Base-by-base conservation (phyloP, 371 early-diverging fungal species). In the Circinella minor region DNA sequence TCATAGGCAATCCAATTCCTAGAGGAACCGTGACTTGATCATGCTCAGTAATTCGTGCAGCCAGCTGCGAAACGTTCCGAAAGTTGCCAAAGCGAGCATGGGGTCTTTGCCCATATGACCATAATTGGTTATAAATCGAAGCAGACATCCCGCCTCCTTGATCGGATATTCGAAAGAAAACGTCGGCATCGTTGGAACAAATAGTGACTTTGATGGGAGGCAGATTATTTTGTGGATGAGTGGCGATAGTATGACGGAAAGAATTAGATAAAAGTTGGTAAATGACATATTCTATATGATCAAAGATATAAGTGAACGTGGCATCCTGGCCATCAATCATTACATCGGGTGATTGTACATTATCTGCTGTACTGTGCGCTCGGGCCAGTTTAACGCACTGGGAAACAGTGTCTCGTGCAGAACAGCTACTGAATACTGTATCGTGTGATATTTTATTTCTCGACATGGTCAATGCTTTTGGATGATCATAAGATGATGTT, bases 1-100 rank as follows among this genome's bases (percentile, higher is more conserved):
- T 87, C 93, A 96, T 92, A 2, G 94, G 93, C 63, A 94, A 72
- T 0, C 95, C 95, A 61, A 96, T 85, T 10, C 96, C 96, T 59
- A 95, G 73, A 27, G 84, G 78, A 49, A 88, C 68, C 34, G 78
- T 65, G 17, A 55, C 68, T n/a, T 77, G 71, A 38, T 79, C 79
- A 47, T 82, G 71, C 66, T 92, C 92, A 57, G 82, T 76, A 18
- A 87, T 68, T 18, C 85, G 86, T 3, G 86, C 90, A 39, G 85
- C 87, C 74, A 89, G 74, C 38, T 82, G 83, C 9, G 86, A 81
- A 38, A 91, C 77, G 14, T 87, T 74, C n/a, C 81, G 77, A 74
- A 93, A 87, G 67, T 92, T 88, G 18, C 78, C 79, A 74, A 90
- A 80, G 0, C 72, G 74, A 39, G 78, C 77, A 51, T 80, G 83